These are phyloP conservation scores for Priceomyces haplophilus DNA, from an alignment of 805 yeast species.

Conservation along the genomic window DNA sequence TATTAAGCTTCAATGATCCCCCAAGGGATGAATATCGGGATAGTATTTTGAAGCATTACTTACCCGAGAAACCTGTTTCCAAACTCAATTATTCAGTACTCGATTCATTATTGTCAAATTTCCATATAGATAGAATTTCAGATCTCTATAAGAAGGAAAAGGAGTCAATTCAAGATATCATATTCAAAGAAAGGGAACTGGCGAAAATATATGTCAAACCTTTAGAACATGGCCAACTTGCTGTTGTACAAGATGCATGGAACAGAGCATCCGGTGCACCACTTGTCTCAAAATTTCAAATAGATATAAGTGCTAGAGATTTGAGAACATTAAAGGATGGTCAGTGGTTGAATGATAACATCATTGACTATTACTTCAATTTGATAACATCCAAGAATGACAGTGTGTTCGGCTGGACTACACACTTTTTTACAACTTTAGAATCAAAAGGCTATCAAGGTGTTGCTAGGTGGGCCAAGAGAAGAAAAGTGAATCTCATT, in stretches of 20 bases:
- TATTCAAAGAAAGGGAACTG: slow-evolving; percentile 12
- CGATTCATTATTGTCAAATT: slow-evolving; percentile 13
- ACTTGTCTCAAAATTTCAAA: slow-evolving; percentile 27
- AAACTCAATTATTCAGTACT: slow-evolving; percentile 16
- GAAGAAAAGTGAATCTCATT: slow-evolving; percentile 45
- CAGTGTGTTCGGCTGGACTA: slow-evolving; percentile 68
- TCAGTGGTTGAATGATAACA: slow-evolving; percentile 86
- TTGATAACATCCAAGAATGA: slow-evolving; percentile 45
- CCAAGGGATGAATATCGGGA: slow-evolving; percentile 16
- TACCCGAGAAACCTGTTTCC: slow-evolving; percentile 17
- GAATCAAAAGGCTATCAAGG: slow-evolving; percentile 67
- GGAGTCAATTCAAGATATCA: slow-evolving; percentile 3
- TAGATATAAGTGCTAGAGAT: slow-evolving; percentile 67
- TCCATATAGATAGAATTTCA: slow-evolving; percentile 7
- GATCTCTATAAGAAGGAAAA: slow-evolving; percentile 6
- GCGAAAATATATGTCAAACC: slow-evolving; percentile 10
- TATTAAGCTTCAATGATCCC: neutral
- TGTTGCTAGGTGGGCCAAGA: slow-evolving; percentile 27
- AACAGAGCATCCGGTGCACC: slow-evolving; percentile 6
- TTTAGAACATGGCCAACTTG: slow-evolving; percentile 10
- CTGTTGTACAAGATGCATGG: slow-evolving; percentile 13
- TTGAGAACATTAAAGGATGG: slow-evolving; percentile 66
- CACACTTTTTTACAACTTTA: slow-evolving; percentile 81
- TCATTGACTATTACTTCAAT: slow-evolving; percentile 78
- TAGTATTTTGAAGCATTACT: slow-evolving; percentile 16